These are phyloP conservation scores for Suillus ampliporus DNA, from an alignment of 768 basidiomycete species.

Conservation along the genomic window DNA sequence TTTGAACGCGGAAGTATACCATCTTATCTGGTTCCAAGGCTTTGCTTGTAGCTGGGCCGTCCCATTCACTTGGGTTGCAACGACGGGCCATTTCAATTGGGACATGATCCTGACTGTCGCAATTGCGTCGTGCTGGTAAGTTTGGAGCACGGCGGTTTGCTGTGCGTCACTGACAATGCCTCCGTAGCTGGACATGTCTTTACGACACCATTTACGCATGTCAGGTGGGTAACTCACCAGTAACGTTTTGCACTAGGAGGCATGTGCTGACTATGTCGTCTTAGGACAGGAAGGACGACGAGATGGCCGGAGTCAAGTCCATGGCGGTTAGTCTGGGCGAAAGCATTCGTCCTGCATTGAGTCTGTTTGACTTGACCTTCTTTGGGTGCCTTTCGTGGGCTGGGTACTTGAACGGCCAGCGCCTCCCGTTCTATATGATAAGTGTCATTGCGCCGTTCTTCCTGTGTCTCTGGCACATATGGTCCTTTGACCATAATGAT, in stretches of 20 bases:
- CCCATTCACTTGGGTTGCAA: background rate
- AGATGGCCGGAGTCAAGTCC: background rate
- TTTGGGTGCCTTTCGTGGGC: background rate
- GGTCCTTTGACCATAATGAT: background rate
- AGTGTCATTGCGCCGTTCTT: too few relatives aligned
- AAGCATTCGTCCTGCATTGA: background rate
- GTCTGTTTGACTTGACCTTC: background rate
- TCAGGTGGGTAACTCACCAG: too few relatives aligned
- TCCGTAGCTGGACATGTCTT: background rate
- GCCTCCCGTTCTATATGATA: background rate
- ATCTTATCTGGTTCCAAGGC: background rate
- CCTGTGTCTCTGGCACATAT: background rate
- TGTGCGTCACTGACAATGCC: background rate
- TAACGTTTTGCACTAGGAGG: background rate
- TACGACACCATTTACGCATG: too few relatives aligned
- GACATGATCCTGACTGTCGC: background rate
- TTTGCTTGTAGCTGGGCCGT: background rate
- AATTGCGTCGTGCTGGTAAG: background rate
- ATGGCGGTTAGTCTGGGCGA: background rate
- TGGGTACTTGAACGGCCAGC: background rate
- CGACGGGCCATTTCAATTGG: background rate
- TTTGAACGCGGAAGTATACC: background rate
- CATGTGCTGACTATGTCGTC: background rate
- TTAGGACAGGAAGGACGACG: background rate
- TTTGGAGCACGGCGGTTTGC: background rate